Evolutionary conservation across 139 green algal genomes (phyloP).

Genomic region (Volvox africanus): DNA sequence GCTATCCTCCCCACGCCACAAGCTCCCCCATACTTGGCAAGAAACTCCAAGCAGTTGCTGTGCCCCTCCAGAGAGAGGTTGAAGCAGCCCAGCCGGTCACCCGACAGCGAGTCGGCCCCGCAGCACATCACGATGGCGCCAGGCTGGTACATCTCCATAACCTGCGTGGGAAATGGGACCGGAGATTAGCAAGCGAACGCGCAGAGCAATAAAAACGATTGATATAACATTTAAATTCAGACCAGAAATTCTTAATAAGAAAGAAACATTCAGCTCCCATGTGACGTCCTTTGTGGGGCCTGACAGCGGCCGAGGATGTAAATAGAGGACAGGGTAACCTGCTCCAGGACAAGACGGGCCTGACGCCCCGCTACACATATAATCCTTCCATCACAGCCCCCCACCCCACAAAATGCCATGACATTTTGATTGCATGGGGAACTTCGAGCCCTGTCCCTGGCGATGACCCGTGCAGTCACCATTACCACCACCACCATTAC

Average conservation of each 20-base stretch:
- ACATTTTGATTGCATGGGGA: too few relatives aligned
- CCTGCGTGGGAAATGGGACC: conserved; percentile 42
- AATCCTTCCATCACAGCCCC: too few relatives aligned
- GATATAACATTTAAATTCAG: too few relatives aligned
- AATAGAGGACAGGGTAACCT: too few relatives aligned
- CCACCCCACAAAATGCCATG: too few relatives aligned
- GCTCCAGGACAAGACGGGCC: too few relatives aligned
- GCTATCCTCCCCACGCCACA: too few relatives aligned
- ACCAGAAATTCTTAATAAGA: too few relatives aligned
- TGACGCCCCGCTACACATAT: too few relatives aligned
- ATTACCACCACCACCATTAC: neutral
- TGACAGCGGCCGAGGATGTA: neutral
- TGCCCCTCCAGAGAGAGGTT: conserved; percentile 94
- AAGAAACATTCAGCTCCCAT: too few relatives aligned
- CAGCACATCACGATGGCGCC: conserved; percentile 97
- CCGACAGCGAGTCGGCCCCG: conserved; percentile 94
- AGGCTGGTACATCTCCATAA: conserved; percentile 98
- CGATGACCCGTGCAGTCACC: neutral
- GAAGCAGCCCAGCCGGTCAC: conserved; percentile 99
- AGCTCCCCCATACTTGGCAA: conserved; percentile 77
- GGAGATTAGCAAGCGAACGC: neutral
- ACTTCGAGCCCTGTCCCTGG: too few relatives aligned
- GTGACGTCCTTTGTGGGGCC: neutral
- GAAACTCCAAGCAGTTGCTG: conserved; percentile 96
- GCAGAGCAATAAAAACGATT: too few relatives aligned